Conservation (phyloP, 2,329 filamentous ascomycete species). For the Leptographium wingfieldii region DNA sequence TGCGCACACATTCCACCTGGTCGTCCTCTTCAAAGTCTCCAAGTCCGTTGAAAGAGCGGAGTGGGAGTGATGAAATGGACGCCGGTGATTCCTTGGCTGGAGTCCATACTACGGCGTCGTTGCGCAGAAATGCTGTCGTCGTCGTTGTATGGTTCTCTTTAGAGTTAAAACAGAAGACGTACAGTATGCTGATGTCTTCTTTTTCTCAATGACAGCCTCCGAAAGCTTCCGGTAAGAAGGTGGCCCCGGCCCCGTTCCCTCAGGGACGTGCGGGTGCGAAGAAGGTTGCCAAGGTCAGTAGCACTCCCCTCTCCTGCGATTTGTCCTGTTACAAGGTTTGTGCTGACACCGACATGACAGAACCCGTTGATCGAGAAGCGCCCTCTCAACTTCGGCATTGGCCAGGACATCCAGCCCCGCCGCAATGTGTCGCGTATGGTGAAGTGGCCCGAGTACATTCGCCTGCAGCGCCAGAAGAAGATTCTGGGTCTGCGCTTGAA, state of each 20-base stretch:
- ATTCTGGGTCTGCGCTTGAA: constrained; percentile 97
- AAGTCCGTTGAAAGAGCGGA: constrained; percentile 27
- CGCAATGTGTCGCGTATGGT: constrained; percentile 97
- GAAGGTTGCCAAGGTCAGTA: constrained; percentile 91
- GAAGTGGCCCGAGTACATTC: constrained; percentile 99
- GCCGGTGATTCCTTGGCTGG: constrained; percentile 47
- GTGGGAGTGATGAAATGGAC: neutral
- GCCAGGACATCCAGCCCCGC: constrained; percentile 94
- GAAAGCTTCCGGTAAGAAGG: constrained; percentile 87
- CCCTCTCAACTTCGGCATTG: constrained; percentile 93
- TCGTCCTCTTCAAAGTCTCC: constrained; percentile 16
- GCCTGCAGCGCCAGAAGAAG: constrained; percentile 87
- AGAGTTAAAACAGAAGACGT: constrained; percentile 73
- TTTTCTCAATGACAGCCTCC: constrained; percentile 99
- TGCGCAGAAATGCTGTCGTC: constrained; percentile 40
- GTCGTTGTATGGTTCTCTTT: constrained; percentile 46
- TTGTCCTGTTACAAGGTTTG: neutral
- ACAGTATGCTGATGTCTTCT: constrained; percentile 89
- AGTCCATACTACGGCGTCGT: constrained; percentile 27
- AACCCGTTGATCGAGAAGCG: constrained; percentile 99
- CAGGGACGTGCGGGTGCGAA: constrained; percentile 82
- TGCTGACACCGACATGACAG: constrained; percentile 32
- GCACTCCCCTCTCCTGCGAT: neutral
- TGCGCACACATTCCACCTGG: constrained; percentile 9
- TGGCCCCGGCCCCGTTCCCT: constrained; percentile 92